These are phyloP conservation scores for Guillardia theta DNA, from an alignment of 78 protist genomes.

Conservation along the genomic window DNA sequence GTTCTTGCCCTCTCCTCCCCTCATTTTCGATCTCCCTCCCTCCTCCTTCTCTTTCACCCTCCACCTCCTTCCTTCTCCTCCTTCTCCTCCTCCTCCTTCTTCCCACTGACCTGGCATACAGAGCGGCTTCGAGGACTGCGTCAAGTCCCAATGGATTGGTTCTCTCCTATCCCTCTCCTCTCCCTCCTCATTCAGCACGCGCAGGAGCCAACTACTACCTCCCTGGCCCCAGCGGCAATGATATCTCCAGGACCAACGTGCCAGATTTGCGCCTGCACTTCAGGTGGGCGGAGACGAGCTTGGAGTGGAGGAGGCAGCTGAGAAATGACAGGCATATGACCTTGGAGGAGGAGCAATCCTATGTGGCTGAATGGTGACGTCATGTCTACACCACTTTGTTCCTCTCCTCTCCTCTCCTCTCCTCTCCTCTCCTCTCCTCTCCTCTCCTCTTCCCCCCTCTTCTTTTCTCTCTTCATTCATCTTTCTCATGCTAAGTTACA, in stretches of 20 bases:
- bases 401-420: neutral
- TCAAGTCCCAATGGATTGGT: constrained; percentile 82
- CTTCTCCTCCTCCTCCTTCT: neutral
- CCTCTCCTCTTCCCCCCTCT: neutral
- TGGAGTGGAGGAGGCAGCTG: no score
- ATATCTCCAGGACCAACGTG: constrained; percentile 75
- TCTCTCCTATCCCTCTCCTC: neutral
- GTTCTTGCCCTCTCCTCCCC: neutral
- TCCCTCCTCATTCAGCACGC: no score
- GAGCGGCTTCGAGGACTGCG: constrained; percentile 80
- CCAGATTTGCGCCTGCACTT: constrained; percentile 79
- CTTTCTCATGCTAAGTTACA: neutral
- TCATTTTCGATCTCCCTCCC: neutral
- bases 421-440: neutral
- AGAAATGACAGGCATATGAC: no score
- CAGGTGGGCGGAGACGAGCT: no score
- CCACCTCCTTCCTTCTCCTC: neutral
- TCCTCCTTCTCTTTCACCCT: neutral
- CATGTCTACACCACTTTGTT: no score
- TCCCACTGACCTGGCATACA: constrained; percentile 63
- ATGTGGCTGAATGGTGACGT: no score
- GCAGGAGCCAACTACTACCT: constrained; percentile 59
- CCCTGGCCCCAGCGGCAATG: constrained; percentile 20
- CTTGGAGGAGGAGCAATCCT: no score
- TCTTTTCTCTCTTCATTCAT: neutral